Evolutionary conservation across 257 asterid species (phyloP).

Genomic region (Solanum megistacrolobum): DNA sequence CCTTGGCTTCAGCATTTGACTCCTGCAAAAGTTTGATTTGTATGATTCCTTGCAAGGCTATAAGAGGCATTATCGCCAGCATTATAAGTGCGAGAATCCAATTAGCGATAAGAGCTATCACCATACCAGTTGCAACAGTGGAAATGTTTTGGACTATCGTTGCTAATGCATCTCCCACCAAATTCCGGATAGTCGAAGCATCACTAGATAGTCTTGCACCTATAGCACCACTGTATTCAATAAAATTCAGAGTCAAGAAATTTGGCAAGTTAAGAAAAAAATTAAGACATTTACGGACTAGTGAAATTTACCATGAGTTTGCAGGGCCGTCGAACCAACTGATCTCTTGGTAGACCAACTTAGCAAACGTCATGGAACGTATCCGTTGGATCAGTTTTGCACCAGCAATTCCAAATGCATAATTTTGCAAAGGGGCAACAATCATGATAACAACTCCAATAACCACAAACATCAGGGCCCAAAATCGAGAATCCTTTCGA

Average conservation of each 20-base stretch:
- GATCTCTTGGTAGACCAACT: slow-evolving; percentile 32
- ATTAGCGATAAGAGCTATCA: slow-evolving; percentile 43
- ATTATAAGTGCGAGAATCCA: slow-evolving; percentile 40
- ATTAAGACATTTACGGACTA: neutral
- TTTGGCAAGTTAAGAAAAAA: neutral
- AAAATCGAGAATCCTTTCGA: slow-evolving; percentile 22
- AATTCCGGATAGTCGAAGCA: slow-evolving; percentile 41
- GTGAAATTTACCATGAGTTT: slow-evolving; percentile 15
- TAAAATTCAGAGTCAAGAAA: neutral
- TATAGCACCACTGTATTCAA: slow-evolving; percentile 35
- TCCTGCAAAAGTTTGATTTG: slow-evolving; percentile 40
- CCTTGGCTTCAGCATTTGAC: slow-evolving; percentile 54
- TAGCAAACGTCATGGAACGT: slow-evolving; percentile 21
- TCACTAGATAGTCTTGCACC: slow-evolving; percentile 49
- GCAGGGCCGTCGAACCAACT: slow-evolving; percentile 41
- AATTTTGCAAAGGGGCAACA: slow-evolving; percentile 25
- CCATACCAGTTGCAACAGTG: slow-evolving; percentile 36
- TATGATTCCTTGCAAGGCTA: slow-evolving; percentile 55
- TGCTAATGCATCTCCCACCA: slow-evolving; percentile 57
- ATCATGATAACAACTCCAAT: slow-evolving; percentile 19
- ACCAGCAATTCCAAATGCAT: slow-evolving; percentile 36
- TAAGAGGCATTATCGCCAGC: slow-evolving; percentile 39
- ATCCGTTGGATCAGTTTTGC: slow-evolving; percentile 27
- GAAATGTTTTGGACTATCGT: slow-evolving; percentile 43
- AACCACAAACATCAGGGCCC: slow-evolving; percentile 32